Base-by-base conservation (phyloP, 2,329 filamentous ascomycete genomes). In the Exophiala lecanii-corni region DNA sequence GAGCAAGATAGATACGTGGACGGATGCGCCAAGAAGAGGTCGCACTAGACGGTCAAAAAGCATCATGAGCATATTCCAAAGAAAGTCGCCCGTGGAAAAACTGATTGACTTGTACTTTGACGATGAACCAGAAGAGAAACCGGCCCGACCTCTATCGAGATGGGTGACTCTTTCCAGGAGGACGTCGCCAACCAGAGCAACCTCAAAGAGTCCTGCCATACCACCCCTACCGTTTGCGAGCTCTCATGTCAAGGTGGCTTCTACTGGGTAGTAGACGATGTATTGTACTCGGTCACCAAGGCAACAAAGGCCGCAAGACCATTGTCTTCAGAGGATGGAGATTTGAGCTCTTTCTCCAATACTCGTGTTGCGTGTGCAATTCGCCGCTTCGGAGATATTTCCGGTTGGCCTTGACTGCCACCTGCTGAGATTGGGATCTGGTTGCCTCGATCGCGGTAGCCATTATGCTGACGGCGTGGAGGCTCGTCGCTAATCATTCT, bases 401-500 rank as follows among this genome's bases (percentile, higher is more conserved):
- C 6, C 12, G 33, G 19, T 6, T 18, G 4, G 16, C 19, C 12
- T 6, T 35, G 33, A 35, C 12, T 17, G 33, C 6, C 15, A 18
- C n/a, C 12, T 17, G 12, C 6, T 15, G 18, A 20, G 15, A 4
- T 26, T 39, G 35, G 17, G 19, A 33, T 21, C 34, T 47, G 18
- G 12, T 35, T 9, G 13, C 32, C 30, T 41, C 13, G 38, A 38
- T 23, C 10, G 7, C 33, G 13, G 7, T 17, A 17, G 16, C 17
- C 9, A 18, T 20, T 5, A 25, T 16, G n/a, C 7, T 16, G 25
- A 10, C 16, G 9, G 10, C 13, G 9, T 18, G 6, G n/a, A 19
- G 36, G 20, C 16, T 25, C 36, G 26, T 59, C 58, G 49, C 69
- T 71, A 28, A 72, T 69, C n/a, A 66, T 62, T 31, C 56, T 62